Base-by-base conservation (phyloP, 495 filamentous ascomycete genomes). In the Annulohypoxylon moriforme region DNA sequence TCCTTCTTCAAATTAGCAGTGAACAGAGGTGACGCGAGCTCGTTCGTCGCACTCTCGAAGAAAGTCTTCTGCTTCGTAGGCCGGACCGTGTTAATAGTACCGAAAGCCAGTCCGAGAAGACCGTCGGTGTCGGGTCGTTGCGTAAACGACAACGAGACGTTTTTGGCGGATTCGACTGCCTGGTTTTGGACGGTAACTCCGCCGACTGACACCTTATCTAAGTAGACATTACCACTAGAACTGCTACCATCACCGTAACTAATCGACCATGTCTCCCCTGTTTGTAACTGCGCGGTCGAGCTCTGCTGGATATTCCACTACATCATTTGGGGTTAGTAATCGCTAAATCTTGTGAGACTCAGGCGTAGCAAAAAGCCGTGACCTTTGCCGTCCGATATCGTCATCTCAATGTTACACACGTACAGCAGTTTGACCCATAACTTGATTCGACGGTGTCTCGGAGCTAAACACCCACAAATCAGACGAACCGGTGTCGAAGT, bases 401-500 rank as follows among this genome's bases (percentile, higher is more conserved):
- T 38, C 33, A 3, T n/a, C 4, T 29, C 1, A 42, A 44, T 2
- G 8, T 1, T 4, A 36, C 29, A 31, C 59, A 60, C 67, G 18
- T 69, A 69, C 67, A 11, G 61, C 49, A 22, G 60, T 69, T 65
- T 80, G 91, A 44, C 90, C 90, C 36, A 74, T 72, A 46, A 85
- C 80, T 75, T 89, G 77, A 55, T 49, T 78, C 63, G 5, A 58
- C 38, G 64, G 77, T 40, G 68, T 85, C 63, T 65, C 87, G 79
- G 56, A 89, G 79, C 78, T 82, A 69, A 83, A 82, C 36, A 87
- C 91, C 80, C 88, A 93, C 81, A 94, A 82, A 84, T 94, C 92
- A 11, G 89, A 86, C 34, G 90, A 92, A 8, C 91, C 92, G 25
- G 92, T 93, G 79, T 94, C 92, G 59, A 93, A 92, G 75, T 93